Conservation (phyloP, 768 basidiomycete species). For the Infundibulicybe gibba region DNA sequence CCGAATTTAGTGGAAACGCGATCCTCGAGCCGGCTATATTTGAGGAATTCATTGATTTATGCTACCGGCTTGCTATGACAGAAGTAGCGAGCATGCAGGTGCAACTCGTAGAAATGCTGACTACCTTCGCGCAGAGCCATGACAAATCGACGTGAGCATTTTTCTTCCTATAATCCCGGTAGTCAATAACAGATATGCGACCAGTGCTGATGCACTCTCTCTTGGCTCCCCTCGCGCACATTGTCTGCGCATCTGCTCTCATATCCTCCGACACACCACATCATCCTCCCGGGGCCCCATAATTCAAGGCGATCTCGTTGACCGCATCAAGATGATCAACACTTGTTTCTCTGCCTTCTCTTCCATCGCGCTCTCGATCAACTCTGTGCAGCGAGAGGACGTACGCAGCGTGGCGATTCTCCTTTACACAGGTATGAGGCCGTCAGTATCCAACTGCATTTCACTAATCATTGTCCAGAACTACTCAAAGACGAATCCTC, state of each 20-base stretch:
- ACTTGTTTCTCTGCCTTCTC: constrained; percentile 60
- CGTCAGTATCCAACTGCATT: neutral
- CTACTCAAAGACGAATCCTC: constrained; percentile 84
- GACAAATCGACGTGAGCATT: constrained; percentile 12
- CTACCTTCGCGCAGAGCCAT: constrained; percentile 44
- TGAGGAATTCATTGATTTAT: constrained; percentile 85
- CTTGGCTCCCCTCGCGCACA: constrained; percentile 50
- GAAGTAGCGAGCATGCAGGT: constrained; percentile 72
- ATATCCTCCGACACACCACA: constrained; percentile 70
- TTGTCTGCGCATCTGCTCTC: constrained; percentile 81
- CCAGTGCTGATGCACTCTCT: constrained; percentile 32
- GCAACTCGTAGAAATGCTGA: constrained; percentile 67
- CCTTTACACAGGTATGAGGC: constrained; percentile 66
- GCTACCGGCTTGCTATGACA: constrained; percentile 87
- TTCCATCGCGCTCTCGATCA: constrained; percentile 54
- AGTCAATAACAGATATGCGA: neutral
- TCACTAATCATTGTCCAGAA: constrained; percentile 35
- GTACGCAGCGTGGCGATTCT: constrained; percentile 75
- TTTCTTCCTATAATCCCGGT: constrained; percentile 1
- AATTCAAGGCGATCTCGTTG: constrained; percentile 47
- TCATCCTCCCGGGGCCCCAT: constrained; percentile 48
- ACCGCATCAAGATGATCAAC: constrained; percentile 62
- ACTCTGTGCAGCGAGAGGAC: constrained; percentile 61
- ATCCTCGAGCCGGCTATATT: constrained; percentile 81
- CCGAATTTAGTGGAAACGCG: constrained; percentile 77